phyloP scores from a whole-genome alignment of 2,329 filamentous ascomycete genomes.

The Blastomyces gilchristii region DNA sequence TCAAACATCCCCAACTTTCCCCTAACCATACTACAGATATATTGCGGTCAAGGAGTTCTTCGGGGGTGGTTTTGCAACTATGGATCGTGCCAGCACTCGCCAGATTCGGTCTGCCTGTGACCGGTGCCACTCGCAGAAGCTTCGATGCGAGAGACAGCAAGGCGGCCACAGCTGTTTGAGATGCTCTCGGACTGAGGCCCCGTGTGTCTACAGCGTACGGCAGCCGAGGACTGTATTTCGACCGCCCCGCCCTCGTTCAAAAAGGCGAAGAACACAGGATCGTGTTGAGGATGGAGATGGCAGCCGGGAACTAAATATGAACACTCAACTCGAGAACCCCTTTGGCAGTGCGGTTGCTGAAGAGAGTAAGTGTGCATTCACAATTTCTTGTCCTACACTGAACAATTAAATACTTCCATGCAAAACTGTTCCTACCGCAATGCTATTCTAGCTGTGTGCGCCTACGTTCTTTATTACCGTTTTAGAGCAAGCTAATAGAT shows the following conservation, averaged over 20 bases:
- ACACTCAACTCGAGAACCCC: background rate
- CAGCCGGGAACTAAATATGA: background rate
- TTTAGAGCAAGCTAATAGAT: background rate
- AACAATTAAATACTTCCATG: background rate
- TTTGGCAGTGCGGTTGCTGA: background rate
- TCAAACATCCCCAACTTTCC: background rate
- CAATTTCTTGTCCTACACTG: background rate
- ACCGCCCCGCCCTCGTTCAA: background rate
- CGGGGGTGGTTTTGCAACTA: background rate
- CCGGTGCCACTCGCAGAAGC: constrained; percentile 1
- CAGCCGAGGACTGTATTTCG: background rate
- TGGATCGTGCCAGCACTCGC: background rate
- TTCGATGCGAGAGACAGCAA: constrained; percentile 2
- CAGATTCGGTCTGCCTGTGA: background rate
- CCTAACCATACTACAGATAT: background rate
- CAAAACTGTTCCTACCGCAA: too few species aligned
- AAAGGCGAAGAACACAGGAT: background rate
- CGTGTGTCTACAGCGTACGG: background rate
- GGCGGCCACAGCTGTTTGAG: background rate
- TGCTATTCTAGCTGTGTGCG: background rate
- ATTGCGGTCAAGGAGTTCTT: too few species aligned
- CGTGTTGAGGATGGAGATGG: background rate
- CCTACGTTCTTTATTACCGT: background rate
- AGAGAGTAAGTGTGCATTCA: background rate
- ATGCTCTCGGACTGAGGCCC: background rate